Percentiles rank a stretch among this genome's conserved stretches.
These are phyloP conservation scores for Fraxinus angustifolia DNA, from an alignment of 305 asterid species.

Conservation along the genomic window DNA sequence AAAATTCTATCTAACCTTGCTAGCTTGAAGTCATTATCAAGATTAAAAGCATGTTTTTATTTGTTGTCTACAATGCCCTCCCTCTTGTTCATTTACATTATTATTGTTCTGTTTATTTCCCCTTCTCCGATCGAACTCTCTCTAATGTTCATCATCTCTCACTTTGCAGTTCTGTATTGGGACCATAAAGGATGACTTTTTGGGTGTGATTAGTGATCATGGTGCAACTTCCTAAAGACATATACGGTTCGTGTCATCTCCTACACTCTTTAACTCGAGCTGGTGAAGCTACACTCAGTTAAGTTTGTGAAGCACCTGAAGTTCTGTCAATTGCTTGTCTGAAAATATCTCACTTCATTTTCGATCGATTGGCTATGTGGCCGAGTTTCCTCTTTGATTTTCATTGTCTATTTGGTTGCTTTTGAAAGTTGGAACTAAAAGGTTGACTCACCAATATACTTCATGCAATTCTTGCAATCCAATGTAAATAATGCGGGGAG, in stretches of 20 bases:
- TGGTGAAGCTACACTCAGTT: not conserved
- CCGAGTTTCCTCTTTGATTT: not conserved
- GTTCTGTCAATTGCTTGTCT: not conserved
- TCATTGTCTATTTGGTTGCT: not conserved
- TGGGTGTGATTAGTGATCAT: slow-evolving; percentile 74
- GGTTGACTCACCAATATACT: not conserved
- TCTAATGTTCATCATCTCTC: not conserved
- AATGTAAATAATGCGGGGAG: not conserved
- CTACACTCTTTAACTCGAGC: not conserved
- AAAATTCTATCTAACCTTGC: not conserved
- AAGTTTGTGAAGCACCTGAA: not conserved
- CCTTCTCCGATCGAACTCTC: not conserved
- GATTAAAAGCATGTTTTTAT: not conserved
- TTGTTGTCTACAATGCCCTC: not conserved
- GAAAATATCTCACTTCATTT: not conserved
- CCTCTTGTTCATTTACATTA: not conserved
- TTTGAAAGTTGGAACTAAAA: not conserved
- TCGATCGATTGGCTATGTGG: not conserved
- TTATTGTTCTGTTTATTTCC: not conserved
- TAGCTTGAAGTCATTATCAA: not conserved
- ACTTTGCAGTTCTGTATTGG: slow-evolving; percentile 77
- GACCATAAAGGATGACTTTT: slow-evolving; percentile 73
- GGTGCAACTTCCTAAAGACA: slow-evolving; percentile 48
- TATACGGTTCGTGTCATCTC: not conserved
- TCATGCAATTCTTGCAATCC: not conserved